phyloP scores from a whole-genome alignment of 805 yeast genomes.

The Kluyveromyces starmeri region DNA sequence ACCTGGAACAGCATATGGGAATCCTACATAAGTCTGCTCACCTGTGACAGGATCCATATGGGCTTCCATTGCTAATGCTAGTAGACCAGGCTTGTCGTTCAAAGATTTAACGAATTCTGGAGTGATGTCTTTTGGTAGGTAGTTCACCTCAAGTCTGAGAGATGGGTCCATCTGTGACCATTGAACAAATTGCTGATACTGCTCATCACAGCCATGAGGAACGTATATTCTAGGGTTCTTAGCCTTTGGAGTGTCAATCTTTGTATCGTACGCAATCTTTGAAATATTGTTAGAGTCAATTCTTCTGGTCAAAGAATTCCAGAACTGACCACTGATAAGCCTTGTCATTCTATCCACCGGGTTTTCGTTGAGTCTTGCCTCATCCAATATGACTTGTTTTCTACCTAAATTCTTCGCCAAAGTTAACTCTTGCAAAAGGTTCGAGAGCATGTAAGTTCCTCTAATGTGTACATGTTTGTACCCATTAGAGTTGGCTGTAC shows the following conservation, averaged over 20 bases:
- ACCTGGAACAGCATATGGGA: conserved; percentile 93
- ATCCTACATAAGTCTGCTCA: conserved; percentile 46
- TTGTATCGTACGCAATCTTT: conserved; percentile 70
- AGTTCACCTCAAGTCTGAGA: conserved; percentile 59
- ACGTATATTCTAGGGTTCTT: conserved; percentile 70
- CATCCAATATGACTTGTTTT: conserved; percentile 70
- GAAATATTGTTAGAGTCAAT: conserved; percentile 54
- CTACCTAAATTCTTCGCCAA: conserved; percentile 77
- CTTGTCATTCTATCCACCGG: conserved; percentile 74
- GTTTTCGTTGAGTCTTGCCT: conserved; percentile 73
- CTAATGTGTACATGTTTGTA: conserved; percentile 61
- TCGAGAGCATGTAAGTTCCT: conserved; percentile 85
- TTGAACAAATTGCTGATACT: conserved; percentile 54
- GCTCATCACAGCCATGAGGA: conserved; percentile 62
- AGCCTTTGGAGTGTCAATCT: conserved; percentile 52
- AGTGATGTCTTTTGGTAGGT: conserved; percentile 65
- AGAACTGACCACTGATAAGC: conserved; percentile 65
- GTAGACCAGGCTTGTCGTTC: conserved; percentile 75
- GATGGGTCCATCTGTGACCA: conserved; percentile 49
- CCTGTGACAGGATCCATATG: conserved; percentile 42
- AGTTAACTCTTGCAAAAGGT: conserved; percentile 79
- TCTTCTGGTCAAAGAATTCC: conserved; percentile 70
- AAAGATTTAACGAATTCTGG: conserved; percentile 70
- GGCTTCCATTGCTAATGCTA: conserved; percentile 66
- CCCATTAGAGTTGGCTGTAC: conserved; percentile 81